phyloP scores from a whole-genome alignment of 1,284 basidiomycete species.

The Boletellus deceptivus region DNA sequence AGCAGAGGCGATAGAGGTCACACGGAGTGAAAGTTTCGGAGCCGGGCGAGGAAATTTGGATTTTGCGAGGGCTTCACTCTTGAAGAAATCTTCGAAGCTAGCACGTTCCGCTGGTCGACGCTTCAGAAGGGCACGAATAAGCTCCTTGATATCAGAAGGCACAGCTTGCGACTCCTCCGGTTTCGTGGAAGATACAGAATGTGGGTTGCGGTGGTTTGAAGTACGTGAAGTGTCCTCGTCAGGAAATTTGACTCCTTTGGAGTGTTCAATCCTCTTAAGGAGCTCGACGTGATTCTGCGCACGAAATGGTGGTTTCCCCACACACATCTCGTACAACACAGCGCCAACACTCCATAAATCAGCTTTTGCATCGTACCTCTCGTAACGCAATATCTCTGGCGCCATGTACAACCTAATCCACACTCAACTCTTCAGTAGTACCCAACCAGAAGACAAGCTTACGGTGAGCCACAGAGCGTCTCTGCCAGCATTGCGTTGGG shows the following conservation, averaged over 20 bases:
- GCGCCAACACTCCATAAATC: slow-evolving; percentile 99
- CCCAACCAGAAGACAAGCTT: slow-evolving; percentile 34
- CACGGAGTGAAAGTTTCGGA: slow-evolving; percentile 22
- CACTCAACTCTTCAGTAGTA: slow-evolving; percentile 7
- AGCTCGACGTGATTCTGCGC: slow-evolving; percentile 97
- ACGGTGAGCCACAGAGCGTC: slow-evolving; percentile 97
- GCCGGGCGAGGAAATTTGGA: slow-evolving; percentile 65
- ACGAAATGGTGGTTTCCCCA: slow-evolving; percentile 91
- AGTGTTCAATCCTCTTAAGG: slow-evolving; percentile 87
- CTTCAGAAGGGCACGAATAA: slow-evolving; percentile 83
- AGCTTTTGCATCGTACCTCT: slow-evolving; percentile 97
- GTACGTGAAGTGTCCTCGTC: slow-evolving; percentile 69
- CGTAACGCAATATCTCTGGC: slow-evolving; percentile 94
- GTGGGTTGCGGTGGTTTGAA: slow-evolving; percentile 19
- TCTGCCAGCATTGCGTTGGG: slow-evolving; percentile 94
- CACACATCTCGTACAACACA: slow-evolving; percentile 93
- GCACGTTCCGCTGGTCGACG: slow-evolving; percentile 84
- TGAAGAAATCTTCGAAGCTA: slow-evolving; percentile 92
- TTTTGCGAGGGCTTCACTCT: slow-evolving; percentile 76
- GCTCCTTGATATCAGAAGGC: slow-evolving; percentile 81
- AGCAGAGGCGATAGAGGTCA: slow-evolving; percentile 10
- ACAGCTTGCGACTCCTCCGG: slow-evolving; percentile 54
- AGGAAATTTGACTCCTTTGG: slow-evolving; percentile 87
- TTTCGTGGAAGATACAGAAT: slow-evolving; percentile 21
- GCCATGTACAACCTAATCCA: slow-evolving; percentile 89